These are phyloP conservation scores for Mikania micrantha DNA, from an alignment of 129 eudicot genomes.

Conservation along the genomic window DNA sequence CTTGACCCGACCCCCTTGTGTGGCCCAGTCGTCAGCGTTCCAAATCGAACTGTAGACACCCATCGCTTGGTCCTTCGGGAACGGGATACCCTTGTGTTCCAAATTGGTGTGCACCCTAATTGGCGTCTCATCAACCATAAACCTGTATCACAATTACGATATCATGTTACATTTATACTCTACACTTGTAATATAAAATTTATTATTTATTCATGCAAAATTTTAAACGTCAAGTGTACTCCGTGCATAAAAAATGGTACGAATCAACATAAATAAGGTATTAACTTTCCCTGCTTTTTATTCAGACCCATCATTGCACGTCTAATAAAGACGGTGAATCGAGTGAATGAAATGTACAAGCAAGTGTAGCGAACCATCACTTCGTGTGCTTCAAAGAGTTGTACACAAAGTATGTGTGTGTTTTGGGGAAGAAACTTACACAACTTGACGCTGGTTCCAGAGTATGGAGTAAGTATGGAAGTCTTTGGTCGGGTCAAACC, in stretches of 20 bases:
- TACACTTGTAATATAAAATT: too few species aligned
- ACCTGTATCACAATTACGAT: constrained; percentile 29
- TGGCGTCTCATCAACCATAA: constrained; percentile 84
- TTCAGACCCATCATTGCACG: constrained; percentile 28
- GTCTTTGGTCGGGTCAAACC: constrained; percentile 93
- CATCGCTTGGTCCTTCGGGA: constrained; percentile 85
- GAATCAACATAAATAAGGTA: constrained; percentile 16
- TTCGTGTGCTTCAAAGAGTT: constrained; percentile 2
- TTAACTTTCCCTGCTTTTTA: constrained; percentile 20
- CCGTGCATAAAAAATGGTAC: background rate
- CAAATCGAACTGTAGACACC: constrained; percentile 95
- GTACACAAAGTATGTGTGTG: constrained; percentile 1
- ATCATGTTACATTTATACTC: too few species aligned
- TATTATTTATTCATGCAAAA: background rate
- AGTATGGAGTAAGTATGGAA: constrained; percentile 74
- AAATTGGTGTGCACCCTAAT: constrained; percentile 73
- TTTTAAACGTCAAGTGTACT: constrained; percentile 14
- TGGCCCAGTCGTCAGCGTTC: constrained; percentile 99
- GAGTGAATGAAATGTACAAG: constrained; percentile 11
- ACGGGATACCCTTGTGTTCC: constrained; percentile 84
- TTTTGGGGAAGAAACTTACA: constrained; percentile 43
- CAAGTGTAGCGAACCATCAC: background rate
- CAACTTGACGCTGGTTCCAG: constrained; percentile 92
- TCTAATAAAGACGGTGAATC: background rate
- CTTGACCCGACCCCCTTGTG: constrained; percentile 91